A percentile compares a stretch with the other conserved stretches of the same genome.
Evolutionary conservation across 805 yeast species (phyloP).

Genomic region (Metschnikowia baotianmanensis): DNA sequence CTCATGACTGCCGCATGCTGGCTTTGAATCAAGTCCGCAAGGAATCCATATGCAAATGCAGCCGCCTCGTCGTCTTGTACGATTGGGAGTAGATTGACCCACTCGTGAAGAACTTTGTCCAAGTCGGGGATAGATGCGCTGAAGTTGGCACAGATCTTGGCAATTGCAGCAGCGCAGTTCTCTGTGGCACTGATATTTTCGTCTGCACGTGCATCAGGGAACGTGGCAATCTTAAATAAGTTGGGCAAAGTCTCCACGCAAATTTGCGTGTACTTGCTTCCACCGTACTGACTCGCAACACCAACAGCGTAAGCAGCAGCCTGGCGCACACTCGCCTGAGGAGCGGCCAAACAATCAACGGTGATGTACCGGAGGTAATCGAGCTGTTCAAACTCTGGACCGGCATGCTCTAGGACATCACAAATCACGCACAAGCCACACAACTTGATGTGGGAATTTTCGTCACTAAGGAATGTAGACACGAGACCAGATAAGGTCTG

Average conservation of each 20-base stretch:
- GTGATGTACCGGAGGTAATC: constrained; percentile 63
- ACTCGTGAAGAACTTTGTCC: constrained; percentile 61
- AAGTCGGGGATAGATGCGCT: constrained; percentile 59
- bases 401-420: constrained; percentile 78
- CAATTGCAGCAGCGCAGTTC: constrained; percentile 76
- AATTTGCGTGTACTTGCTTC: constrained; percentile 57
- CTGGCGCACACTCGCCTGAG: constrained; percentile 77
- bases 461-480: constrained; percentile 59
- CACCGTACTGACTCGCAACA: constrained; percentile 80
- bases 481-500: constrained; percentile 55
- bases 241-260: constrained; percentile 71
- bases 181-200: constrained; percentile 88
- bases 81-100: constrained; percentile 84
- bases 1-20: constrained; percentile 55
- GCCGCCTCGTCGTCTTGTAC: constrained; percentile 87
- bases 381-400: constrained; percentile 63
- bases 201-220: constrained; percentile 82
- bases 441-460: constrained; percentile 62
- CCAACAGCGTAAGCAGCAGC: constrained; percentile 85
- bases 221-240: constrained; percentile 65
- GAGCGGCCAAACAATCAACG: constrained; percentile 62
- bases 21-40: constrained; percentile 66
- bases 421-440: constrained; percentile 80
- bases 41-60: constrained; percentile 72
- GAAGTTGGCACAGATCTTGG: constrained; percentile 71